Base-by-base conservation (phyloP, 1,139 yeast genomes). In the Yamadazyma atlantica region DNA sequence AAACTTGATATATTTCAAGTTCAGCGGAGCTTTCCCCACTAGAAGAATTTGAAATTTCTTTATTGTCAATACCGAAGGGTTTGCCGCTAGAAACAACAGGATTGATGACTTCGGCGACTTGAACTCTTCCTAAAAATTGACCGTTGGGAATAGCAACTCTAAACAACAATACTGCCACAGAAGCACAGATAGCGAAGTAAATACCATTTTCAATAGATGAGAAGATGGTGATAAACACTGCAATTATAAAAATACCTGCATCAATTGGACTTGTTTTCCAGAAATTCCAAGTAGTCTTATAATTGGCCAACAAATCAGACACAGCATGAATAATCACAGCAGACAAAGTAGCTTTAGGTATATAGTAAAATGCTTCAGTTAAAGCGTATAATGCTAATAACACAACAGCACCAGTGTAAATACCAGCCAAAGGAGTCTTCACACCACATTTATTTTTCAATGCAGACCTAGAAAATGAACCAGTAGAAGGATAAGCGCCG, bases 291-390 rank as follows among this genome's bases (percentile, higher is more conserved):
- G 95, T 79, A 3, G 82, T 76, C 50, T 75, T 75, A 56, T 82
- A 88, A 39, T 80, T 73, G 4, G 95, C 85, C 48, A 89, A 68
- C 59, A 90, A 76, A 64, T 89, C 97, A 33, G 86, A 78, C 17
- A 90, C 97, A n/a, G 97, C 96, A 61, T 90, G 96, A 53, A 90
- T 90, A 50, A 90, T 89, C 48, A 90, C 80, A 1, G 97, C 96
- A 49, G 82, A 71, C 43, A 90, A 72, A 1, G 90, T 78, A 10
- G 97, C 96, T 54, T 85, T 88, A 40, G 97, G 96, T 60, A 90
- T 90, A 66, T 78, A 90, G 69, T 73, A 87, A 68, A 90, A 90
- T 4, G 95, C 84, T 37, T 72, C 72, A 9, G 97, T 88, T 50
- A 90, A 75, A 40, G 85, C 83, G 60, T 89, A 90, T 44, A 90